Conservation (phyloP, 352 stramenopile species). For the Aphanomyces invadans region DNA sequence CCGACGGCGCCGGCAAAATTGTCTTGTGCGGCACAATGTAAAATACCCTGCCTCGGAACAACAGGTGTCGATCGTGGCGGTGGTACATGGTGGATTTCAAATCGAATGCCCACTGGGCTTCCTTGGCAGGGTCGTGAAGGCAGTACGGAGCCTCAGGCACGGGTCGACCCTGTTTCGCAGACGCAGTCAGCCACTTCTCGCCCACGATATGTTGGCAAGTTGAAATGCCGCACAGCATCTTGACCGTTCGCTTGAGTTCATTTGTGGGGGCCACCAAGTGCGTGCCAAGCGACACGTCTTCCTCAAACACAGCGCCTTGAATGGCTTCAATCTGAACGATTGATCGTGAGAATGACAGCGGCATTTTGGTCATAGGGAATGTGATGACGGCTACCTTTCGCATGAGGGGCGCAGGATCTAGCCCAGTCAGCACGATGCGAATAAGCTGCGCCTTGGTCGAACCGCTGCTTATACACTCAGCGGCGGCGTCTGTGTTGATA, state of each 20-base stretch:
- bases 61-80: slow-evolving; percentile 27
- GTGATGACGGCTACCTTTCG: slow-evolving; percentile 22
- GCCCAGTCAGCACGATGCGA: slow-evolving; percentile 41
- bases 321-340: slow-evolving; percentile 46
- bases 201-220: slow-evolving; percentile 45
- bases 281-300: slow-evolving; percentile 36
- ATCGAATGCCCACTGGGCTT: slow-evolving; percentile 48
- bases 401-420: slow-evolving; percentile 34
- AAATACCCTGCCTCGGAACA: slow-evolving; percentile 32
- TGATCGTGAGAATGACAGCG: too few species aligned
- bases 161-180: slow-evolving; percentile 28
- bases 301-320: slow-evolving; percentile 36
- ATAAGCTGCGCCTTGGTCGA: too few species aligned
- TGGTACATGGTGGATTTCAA: slow-evolving; percentile 42
- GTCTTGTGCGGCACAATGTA: slow-evolving; percentile 53
- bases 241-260: slow-evolving; percentile 49
- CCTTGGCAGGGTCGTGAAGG: slow-evolving; percentile 34
- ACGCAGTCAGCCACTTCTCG: slow-evolving; percentile 42
- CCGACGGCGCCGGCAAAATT: slow-evolving; percentile 38
- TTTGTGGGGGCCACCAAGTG: slow-evolving; percentile 41
- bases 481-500: too few species aligned
- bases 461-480: too few species aligned
- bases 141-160: slow-evolving; percentile 38
- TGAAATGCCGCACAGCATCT: slow-evolving; percentile 49
- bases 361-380: too few species aligned